Percentiles rank a stretch among this genome's conserved stretches.
These are phyloP conservation scores for slime mould (Dictyostelium discoideum) DNA, from an alignment of 78 protist genomes.

Conservation along the genomic window DNA sequence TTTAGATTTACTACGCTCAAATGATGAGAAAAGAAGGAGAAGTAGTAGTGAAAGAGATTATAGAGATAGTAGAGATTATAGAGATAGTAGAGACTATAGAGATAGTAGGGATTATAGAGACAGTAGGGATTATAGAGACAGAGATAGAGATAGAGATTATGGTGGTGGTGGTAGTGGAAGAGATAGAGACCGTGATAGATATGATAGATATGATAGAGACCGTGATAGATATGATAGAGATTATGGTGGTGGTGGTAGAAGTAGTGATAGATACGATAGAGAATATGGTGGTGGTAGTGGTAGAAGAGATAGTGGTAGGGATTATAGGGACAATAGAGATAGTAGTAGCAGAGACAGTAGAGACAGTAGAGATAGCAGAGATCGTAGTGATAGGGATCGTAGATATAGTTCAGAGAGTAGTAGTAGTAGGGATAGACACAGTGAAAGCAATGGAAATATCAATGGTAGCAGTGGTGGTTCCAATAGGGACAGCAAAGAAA, in stretches of 20 bases:
- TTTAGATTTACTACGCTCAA: not conserved
- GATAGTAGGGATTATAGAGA: not conserved
- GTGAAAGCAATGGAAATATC: not conserved
- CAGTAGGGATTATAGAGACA: not conserved
- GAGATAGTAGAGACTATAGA: not conserved
- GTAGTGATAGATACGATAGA: not conserved
- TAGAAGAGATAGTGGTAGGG: constrained; percentile 16
- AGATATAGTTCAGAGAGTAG: not conserved
- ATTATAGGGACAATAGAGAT: constrained; percentile 20
- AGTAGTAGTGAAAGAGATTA: not conserved
- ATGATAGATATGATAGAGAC: not conserved
- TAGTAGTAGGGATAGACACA: not conserved
- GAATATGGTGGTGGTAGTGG: not conserved
- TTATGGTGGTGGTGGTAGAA: not conserved
- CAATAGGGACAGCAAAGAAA: not conserved
- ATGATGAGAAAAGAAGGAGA: not conserved
- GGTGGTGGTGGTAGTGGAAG: not conserved
- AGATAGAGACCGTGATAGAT: constrained; percentile 9
- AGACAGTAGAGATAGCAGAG: not conserved
- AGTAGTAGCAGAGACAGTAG: not conserved
- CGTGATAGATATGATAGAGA: constrained; percentile 8
- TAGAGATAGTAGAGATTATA: not conserved
- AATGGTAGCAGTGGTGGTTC: not conserved
- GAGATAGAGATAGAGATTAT: not conserved
- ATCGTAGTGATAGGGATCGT: not conserved